phyloP scores from a whole-genome alignment of 805 yeast species.

The Grigorovia jiainica region DNA sequence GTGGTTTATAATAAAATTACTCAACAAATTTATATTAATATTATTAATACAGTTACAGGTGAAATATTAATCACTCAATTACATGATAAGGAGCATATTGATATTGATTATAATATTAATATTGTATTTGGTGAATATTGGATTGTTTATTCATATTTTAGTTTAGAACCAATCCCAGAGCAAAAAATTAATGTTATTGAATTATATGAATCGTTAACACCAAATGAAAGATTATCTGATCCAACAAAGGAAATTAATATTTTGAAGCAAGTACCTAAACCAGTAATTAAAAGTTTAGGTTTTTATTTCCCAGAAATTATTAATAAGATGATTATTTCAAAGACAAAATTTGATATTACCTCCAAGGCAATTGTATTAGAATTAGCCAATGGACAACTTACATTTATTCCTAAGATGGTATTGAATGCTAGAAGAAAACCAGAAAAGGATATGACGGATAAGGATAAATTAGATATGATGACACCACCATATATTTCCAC shows the following conservation, averaged over 20 bases:
- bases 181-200: constrained; percentile 64
- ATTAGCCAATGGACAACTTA: constrained; percentile 51
- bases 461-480: constrained; percentile 51
- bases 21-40: constrained; percentile 34
- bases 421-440: constrained; percentile 62
- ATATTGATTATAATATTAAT: constrained; percentile 35
- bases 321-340: constrained; percentile 40
- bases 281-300: constrained; percentile 44
- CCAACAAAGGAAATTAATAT: constrained; percentile 9
- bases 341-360: constrained; percentile 59
- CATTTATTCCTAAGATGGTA: constrained; percentile 59
- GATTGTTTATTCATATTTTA: constrained; percentile 59
- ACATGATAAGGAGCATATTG: constrained; percentile 34
- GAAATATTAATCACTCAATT: constrained; percentile 38
- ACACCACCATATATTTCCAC: constrained; percentile 58
- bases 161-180: constrained; percentile 39
- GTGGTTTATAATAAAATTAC: constrained; percentile 32
- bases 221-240: constrained; percentile 36
- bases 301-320: constrained; percentile 57
- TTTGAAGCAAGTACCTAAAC: constrained; percentile 28
- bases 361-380: constrained; percentile 54
- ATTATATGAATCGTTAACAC: constrained; percentile 56
- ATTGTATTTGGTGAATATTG: constrained; percentile 75
- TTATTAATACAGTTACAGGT: constrained; percentile 68
- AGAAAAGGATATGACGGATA: constrained; percentile 40